Evolutionary conservation across 2,329 filamentous ascomycete genomes (phyloP), one percentile per base, ranked within the genome.

Genomic region (Penicillium italicum): DNA sequence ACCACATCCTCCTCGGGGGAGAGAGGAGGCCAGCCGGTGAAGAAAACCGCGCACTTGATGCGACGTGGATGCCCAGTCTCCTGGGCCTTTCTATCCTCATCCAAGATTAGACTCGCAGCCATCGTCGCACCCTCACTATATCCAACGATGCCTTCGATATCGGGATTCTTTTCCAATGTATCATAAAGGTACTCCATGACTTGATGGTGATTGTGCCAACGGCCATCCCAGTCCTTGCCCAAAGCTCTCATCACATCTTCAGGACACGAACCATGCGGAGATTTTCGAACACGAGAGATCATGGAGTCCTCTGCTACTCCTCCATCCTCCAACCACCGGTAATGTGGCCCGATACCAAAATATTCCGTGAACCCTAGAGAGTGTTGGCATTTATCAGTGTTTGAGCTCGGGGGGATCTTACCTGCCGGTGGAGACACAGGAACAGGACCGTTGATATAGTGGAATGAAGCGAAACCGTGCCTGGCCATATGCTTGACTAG

Each of bases 51-150:
- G 22, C 74, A 76, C 66, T 80, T 75, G 55, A 77, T 71, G 9
- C 68, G 69, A 8, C 75, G 68, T 2, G 70, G 67, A 14, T 66
- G 61, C 0, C 73, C 77, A 31, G 71, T 68, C 45, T 70, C 67
- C 45, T 72, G 59, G 22, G 66, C 65, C 37, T 76, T 71, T 4
- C 74, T 70, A 51, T 76, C 71, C 62, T 84, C 81, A 48, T 82
- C 78, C 4, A 84, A 69, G 9, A 84, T 71, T 9, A 82, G 64
- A 0, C 79, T 82, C 0, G 79, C 78, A 0, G 82, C 83, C 14
- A 82, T 76, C 0, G 79, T 80, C 1, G 83, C 82, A 3, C 83
- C 83, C 64, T 86, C 83, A 0, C 82, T 85, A 62, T 85, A 86
- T 1, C 83, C 83, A 18, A 86, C 75, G 43, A 86, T 79, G 3